Percentiles rank a stretch among this genome's conserved stretches.
Evolutionary conservation across 805 yeast genomes (phyloP).

Genomic region (Lipomyces orientalis): DNA sequence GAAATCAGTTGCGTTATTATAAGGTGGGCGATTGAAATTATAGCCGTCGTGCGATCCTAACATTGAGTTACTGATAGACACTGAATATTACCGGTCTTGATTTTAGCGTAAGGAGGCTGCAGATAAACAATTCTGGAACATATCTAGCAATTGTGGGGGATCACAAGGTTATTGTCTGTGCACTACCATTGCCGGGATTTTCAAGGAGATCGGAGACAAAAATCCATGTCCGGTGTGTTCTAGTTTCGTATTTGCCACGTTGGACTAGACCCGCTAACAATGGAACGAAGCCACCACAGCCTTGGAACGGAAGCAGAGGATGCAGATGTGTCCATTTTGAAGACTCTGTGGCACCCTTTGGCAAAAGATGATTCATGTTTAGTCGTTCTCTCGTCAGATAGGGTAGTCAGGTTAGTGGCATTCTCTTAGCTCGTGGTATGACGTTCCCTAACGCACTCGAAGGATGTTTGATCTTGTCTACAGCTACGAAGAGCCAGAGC

Average conservation of each 20-base stretch:
- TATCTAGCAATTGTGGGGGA: constrained; percentile 35
- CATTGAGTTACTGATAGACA: constrained; percentile 11
- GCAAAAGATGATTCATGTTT: constrained; percentile 30
- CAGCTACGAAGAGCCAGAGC: constrained; percentile 43
- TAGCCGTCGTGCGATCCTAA: not conserved
- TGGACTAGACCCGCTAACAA: not conserved
- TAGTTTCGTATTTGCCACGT: not conserved
- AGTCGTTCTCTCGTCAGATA: constrained; percentile 28
- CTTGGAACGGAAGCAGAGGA: constrained; percentile 11
- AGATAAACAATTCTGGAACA: constrained; percentile 33
- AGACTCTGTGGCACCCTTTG: constrained; percentile 37
- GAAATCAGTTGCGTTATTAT: constrained; percentile 10
- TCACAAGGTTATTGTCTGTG: constrained; percentile 14
- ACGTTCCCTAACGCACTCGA: not conserved
- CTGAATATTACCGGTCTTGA: constrained; percentile 22
- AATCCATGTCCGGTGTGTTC: constrained; percentile 20
- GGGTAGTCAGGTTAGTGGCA: constrained; percentile 13
- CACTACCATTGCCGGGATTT: constrained; percentile 31
- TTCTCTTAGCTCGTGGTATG: not conserved
- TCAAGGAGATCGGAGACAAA: constrained; percentile 17
- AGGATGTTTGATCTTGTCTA: constrained; percentile 47
- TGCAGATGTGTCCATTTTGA: constrained; percentile 13
- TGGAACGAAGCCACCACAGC: constrained; percentile 7
- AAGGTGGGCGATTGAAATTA: constrained; percentile 17
- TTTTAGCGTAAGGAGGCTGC: constrained; percentile 26